Evolutionary conservation across 2,329 filamentous ascomycete genomes (phyloP), one percentile per base, ranked within the genome.

Genomic region (Capronia coronata): DNA sequence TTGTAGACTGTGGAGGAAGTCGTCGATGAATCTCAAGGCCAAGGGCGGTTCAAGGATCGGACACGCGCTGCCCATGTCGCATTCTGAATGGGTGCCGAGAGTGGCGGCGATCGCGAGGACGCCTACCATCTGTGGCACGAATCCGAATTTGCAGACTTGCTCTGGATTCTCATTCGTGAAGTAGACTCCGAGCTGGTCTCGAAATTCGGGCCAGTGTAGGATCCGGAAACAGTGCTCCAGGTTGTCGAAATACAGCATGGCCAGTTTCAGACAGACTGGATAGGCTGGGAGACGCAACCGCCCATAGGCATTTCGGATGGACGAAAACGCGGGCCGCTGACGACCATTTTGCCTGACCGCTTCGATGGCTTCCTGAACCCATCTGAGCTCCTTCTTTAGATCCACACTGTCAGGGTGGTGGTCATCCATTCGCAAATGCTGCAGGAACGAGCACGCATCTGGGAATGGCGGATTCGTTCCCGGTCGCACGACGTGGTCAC

Each of bases 151-250:
- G 43, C 49, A 51, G n/a, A 43, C 49, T 13, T 44, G 29, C 22
- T 48, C 44, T 2, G 41, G 41, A 14, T 50, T n/a, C n/a, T n/a
- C 49, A 19, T 48, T 39, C 27, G 57, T 47, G 51, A 58, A 56
- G 34, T 50, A 49, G 16, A 54, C 45, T 23, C 39, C 45, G 19
- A 59, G 49, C 37, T 59, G 52, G 7, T 35, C 27, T 13, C 27
- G 43, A 32, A 59, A 58, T 10, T 53, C 49, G 10, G 50, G 44
- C 25, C 46, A 45, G 34, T 58, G 55, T 46, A 60, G 29, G 19
- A 60, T 49, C 16, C 58, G 55, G 25, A 57, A 57, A 44, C 58
- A 60, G 32, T 60, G 55, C 42, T 60, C 58, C 44, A 60, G 43
- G 40, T 60, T 56, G 45, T 60, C 49, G 25, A 60, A 60, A 42